phyloP scores from a whole-genome alignment of 257 asterid species.

The Primulina eburnea region DNA sequence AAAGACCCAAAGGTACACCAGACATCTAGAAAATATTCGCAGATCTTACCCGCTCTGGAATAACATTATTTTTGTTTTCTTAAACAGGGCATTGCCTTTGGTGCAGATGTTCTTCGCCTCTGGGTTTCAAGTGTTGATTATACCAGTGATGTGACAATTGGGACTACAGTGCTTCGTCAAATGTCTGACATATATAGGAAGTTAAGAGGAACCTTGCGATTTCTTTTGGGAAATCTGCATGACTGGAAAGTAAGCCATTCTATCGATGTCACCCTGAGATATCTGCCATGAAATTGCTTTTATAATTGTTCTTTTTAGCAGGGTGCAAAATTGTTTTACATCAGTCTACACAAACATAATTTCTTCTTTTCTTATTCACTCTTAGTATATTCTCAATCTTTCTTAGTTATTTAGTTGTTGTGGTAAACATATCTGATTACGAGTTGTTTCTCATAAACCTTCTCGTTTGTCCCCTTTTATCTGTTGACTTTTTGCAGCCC shows the following conservation, averaged over 20 bases:
- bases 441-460: neutral
- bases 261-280: conserved; percentile 14
- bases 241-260: conserved; percentile 84
- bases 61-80: conserved; percentile 27
- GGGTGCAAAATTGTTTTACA: too few species aligned
- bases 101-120: conserved; percentile 95
- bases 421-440: neutral
- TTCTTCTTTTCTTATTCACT: neutral
- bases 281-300: neutral
- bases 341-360: neutral
- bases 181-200: conserved; percentile 93
- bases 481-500: conserved; percentile 44
- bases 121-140: conserved; percentile 99
- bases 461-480: neutral
- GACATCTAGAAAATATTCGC: neutral
- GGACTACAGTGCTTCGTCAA: conserved; percentile 89
- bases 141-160: conserved; percentile 80
- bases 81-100: conserved; percentile 73
- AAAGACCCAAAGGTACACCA: conserved; percentile 60
- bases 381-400: neutral
- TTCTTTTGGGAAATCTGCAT: conserved; percentile 88
- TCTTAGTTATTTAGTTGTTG: neutral
- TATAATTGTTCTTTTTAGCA: neutral
- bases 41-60: conserved; percentile 13
- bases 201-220: conserved; percentile 93